Percentiles rank a stretch among this genome's conserved stretches.
These are phyloP conservation scores for Eucalyptus pauciflora DNA, from an alignment of 345 rosid species.

Conservation along the genomic window DNA sequence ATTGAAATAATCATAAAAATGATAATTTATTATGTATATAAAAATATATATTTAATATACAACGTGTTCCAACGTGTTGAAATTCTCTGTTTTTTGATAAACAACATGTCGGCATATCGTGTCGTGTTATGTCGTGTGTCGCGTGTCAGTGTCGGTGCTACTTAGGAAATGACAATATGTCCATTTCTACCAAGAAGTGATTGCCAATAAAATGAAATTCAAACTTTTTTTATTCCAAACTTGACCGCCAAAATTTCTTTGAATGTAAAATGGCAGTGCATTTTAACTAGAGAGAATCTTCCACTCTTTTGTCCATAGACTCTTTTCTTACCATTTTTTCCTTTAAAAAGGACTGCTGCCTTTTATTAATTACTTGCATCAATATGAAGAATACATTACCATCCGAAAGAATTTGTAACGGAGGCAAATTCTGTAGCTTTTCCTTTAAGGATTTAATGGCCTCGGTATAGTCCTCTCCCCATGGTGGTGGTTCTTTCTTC, in stretches of 20 bases:
- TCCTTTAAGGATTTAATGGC: not conserved
- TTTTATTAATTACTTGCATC: not conserved
- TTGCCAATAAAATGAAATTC: not conserved
- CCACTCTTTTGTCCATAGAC: not conserved
- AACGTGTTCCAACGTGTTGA: too few species aligned
- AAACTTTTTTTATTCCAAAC: not conserved
- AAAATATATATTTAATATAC: too few species aligned
- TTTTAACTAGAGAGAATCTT: not conserved
- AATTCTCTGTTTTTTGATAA: too few species aligned
- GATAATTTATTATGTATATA: too few species aligned
- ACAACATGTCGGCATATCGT: too few species aligned
- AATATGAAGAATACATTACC: not conserved
- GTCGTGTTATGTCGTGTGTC: too few species aligned
- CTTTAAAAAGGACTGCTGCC: not conserved
- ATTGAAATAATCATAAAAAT: too few species aligned
- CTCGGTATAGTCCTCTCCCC: not conserved
- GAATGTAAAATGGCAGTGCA: not conserved
- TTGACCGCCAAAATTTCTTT: not conserved
- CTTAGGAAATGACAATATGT: not conserved
- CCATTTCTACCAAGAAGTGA: not conserved
- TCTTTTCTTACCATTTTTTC: not conserved
- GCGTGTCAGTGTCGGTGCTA: too few species aligned
- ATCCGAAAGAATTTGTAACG: fast-evolving
- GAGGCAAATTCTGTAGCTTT: fast-evolving
- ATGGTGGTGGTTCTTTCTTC: not conserved